Evolutionary conservation across 345 rosid species (phyloP), one percentile per base, ranked within the genome.

Genomic region (Eucalyptus leucophloia): DNA sequence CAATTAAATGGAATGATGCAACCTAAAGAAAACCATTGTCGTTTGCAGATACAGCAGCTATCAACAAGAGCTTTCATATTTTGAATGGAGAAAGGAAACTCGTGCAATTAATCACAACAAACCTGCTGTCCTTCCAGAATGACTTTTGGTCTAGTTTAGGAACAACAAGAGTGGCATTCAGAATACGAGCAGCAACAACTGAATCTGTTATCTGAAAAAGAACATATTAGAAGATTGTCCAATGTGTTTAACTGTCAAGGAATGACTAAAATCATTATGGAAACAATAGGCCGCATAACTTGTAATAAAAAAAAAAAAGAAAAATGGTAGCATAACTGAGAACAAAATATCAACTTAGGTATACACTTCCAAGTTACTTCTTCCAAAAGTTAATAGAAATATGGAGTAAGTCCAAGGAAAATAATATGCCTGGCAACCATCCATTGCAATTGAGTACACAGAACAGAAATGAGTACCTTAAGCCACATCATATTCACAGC

Each of bases 101-200:
- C 54, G n/a, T 42, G 56, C 49, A 86, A 67, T 85, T 89, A 60
- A 89, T 49, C 24, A 60, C 87, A 18, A 86, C 94, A 56, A 90
- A 98, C 99, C 99, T 98, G n/a, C 98, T 90, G 88, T 98, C 99
- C 92, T 95, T 97, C 99, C 99, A 98, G 91, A 97, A 98, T 9
- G 99, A 98, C 88, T 98, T 98, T 91, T 95, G 97, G 93, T 98
- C 99, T 87, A 98, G 92, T 94, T 96, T 96, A 30, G 99, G 99
- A 88, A 97, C 95, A 89, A 97, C 97, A 92, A 98, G 99, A 11
- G 99, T 96, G 85, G 99, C 99, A 91, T 98, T 98, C 86, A 98
- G 90, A 91, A 98, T 96, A 15, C 99, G 96, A 19, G 99, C 99
- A 91, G 99, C 99, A 92, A 95, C 99, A 93, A 96, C 99, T 92